Base-by-base conservation (phyloP, 1,284 basidiomycete genomes). In the Melanopsichium pennsylvanicum region DNA sequence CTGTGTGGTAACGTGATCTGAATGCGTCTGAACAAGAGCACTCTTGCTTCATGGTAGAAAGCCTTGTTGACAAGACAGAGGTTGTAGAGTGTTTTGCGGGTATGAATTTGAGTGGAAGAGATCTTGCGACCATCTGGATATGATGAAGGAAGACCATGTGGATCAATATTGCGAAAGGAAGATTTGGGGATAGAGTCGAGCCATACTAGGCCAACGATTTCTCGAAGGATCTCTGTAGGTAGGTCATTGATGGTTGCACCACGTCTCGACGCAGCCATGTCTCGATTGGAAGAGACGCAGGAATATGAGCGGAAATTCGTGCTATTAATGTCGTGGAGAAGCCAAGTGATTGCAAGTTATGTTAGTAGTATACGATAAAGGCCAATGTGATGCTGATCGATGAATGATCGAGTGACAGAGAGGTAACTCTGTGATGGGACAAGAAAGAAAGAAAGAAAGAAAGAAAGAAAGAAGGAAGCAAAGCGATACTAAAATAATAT, bases 1-100 rank as follows among this genome's bases (percentile, higher is more conserved):
- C 70, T 70, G 54, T 75, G 74, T 0, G 79, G 79, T 2, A 80
- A 52, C 3, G 73, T 79, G 52, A 81, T 76, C 40, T 79, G 77
- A 26, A 81, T 64, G 21, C 77, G 57, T 12, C 79, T 45, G 49
- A 76, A 79, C 16, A 81, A 56, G 10, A 81, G 66, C 8, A 76
- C 75, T 23, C 76, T 56, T 2, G 79, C 75, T 35, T 76, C 70
- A 34, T 67, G 50, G 40, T 76, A 76, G 43, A 79, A 76, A 6
- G 75, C 61, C 16, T 62, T 60, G 55, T 69, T 78, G 40, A 75
- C 74, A n/a, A 79, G 69, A 35, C 77, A 80, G 37, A 81, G 64
- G 25, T 62, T 51, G 52, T 74, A 76, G 38, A 81, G 75, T 19
- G 67, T 73, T 16, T 49, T 60, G 41, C 72, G 62, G 32, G 75